Evolutionary conservation across 805 yeast species (phyloP).

Genomic region (Teunomyces tritomae): DNA sequence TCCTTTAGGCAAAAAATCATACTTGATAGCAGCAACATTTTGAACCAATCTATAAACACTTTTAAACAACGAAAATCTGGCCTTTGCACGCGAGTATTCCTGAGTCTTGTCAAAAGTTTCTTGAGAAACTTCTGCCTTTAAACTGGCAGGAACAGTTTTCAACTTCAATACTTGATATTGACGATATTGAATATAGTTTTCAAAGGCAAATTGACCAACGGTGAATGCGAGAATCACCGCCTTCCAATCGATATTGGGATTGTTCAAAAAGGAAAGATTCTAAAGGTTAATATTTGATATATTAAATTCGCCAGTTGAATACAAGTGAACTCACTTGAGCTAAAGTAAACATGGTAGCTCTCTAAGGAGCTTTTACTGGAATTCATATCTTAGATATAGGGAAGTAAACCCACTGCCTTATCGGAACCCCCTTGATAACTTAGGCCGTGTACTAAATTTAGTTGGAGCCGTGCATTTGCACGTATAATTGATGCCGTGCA

Average conservation of each 20-base stretch:
- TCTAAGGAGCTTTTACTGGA: too few species aligned
- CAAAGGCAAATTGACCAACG: conserved; percentile 71
- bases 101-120: conserved; percentile 77
- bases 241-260: conserved; percentile 78
- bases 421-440: too few species aligned
- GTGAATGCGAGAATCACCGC: conserved; percentile 69
- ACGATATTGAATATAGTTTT: conserved; percentile 68
- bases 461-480: too few species aligned
- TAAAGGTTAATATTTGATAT: conserved; percentile 9
- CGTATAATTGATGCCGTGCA: too few species aligned
- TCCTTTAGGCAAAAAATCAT: conserved; percentile 45
- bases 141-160: conserved; percentile 60
- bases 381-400: too few species aligned
- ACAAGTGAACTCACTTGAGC: conserved; percentile 20
- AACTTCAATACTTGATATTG: conserved; percentile 67
- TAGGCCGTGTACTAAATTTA: too few species aligned
- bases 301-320: too few species aligned
- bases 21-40: conserved; percentile 56
- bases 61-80: conserved; percentile 60
- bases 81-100: conserved; percentile 75
- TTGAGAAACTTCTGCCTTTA: conserved; percentile 63
- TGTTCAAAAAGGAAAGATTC: conserved; percentile 57
- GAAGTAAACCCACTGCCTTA: too few species aligned
- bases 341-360: conserved; percentile 24
- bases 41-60: conserved; percentile 51